Evolutionary conservation across 2,329 filamentous ascomycete genomes (phyloP), one percentile per base, ranked within the genome.

Genomic region (Clonostachys byssicola): DNA sequence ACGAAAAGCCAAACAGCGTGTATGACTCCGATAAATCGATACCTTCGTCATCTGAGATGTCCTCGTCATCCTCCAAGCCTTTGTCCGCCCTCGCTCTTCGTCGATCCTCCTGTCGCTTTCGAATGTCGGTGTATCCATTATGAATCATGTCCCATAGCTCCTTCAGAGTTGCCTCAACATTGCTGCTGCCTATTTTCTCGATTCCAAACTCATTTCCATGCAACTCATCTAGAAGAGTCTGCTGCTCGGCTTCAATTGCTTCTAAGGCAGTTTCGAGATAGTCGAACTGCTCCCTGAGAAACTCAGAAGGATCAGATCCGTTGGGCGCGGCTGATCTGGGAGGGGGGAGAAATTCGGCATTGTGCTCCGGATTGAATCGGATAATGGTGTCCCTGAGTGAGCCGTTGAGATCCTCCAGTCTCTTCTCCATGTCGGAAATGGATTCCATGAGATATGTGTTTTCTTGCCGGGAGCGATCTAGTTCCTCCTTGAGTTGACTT

Each of bases 1-100:
- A 73, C 14, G 84, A 86, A 63, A 97, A 95, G 17, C 85, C 88
- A 18, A 78, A 74, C 5, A 96, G 70, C 2, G 86, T 87, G 67
- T 89, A 95, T 1, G 76, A 56, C 55, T 88, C 83, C 48, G 74
- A 74, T 20, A 70, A 60, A 52, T 81, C 74, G 47, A 75, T 73
- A 16, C 75, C 74, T 51, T 87, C 83, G 49, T 84, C 81, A 20
- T 81, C 81, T 3, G 81, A 83, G 50, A 81, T 65, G 23, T 85
- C 81, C 13, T 81, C 77, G 36, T 86, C 82, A 7, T 78, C 76
- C 10, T 71, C 67, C 9, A 80, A 61, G 12, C 80, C 80, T 56
- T 84, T 81, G 14, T 84, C 77, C 35, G 72, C 64, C 14, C 78
- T 74, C 16, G 72, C 67, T 54, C 73, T 71, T 49, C 72, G 71